These are phyloP conservation scores for Neurospora intermedia DNA, from an alignment of 495 filamentous ascomycete species.

Conservation along the genomic window DNA sequence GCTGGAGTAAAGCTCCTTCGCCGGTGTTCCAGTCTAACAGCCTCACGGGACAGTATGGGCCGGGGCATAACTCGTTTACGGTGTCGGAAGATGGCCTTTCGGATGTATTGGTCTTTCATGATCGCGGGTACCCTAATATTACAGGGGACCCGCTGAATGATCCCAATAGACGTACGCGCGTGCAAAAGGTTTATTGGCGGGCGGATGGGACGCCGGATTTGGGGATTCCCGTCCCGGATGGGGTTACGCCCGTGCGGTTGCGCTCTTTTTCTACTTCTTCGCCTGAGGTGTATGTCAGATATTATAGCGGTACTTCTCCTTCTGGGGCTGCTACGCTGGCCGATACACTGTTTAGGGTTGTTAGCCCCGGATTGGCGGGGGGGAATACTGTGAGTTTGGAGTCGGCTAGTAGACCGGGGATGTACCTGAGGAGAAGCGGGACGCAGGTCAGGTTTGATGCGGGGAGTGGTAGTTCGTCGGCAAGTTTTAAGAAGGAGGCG, in stretches of 20 bases:
- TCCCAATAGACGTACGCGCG: constrained; percentile 39
- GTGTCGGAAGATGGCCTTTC: constrained; percentile 36
- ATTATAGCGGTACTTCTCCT: background rate
- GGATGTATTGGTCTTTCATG: constrained; percentile 43
- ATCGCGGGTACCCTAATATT: constrained; percentile 27
- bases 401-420: constrained; percentile 11
- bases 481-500: constrained; percentile 5
- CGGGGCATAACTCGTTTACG: constrained; percentile 45
- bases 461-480: background rate
- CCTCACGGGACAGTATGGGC: constrained; percentile 36
- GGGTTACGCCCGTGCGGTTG: constrained; percentile 11
- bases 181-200: constrained; percentile 35
- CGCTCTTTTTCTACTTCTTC: background rate
- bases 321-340: background rate
- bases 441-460: constrained; percentile 7
- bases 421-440: constrained; percentile 6
- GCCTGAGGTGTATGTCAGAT: background rate
- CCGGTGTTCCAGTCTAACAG: constrained; percentile 21
- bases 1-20: constrained; percentile 32
- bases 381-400: constrained; percentile 12
- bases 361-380: constrained; percentile 10
- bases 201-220: constrained; percentile 37
- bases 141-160: constrained; percentile 26
- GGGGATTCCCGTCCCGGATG: constrained; percentile 24
- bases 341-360: constrained; percentile 12